Percentiles rank a stretch among this genome's conserved stretches.
Conservation (phyloP, 2,329 filamentous ascomycete genomes). For the Chalara sp. region DNA sequence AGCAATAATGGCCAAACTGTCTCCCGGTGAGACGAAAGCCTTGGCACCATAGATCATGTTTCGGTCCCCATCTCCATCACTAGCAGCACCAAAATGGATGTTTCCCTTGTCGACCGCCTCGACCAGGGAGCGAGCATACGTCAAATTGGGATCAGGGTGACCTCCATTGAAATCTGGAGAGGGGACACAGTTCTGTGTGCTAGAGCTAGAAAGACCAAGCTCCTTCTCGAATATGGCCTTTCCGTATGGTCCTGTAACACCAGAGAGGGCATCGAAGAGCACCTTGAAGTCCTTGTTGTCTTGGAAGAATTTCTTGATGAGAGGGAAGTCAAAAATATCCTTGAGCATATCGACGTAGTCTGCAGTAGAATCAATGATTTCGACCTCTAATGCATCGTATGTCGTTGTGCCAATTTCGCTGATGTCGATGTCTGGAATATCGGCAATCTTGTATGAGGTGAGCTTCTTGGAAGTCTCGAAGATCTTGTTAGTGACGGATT, state of each 20-base stretch:
- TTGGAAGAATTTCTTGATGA: conserved; percentile 91
- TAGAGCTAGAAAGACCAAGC: conserved; percentile 70
- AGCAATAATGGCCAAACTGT: conserved; percentile 95
- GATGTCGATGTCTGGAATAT: conserved; percentile 83
- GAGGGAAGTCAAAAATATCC: conserved; percentile 95
- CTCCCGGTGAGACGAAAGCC: conserved; percentile 91
- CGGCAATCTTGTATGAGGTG: conserved; percentile 84
- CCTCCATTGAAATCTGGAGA: conserved; percentile 94
- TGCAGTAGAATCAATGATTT: conserved; percentile 86
- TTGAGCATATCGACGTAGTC: conserved; percentile 96
- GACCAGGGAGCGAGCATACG: conserved; percentile 91
- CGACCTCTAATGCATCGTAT: conserved; percentile 84
- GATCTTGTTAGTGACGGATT: conserved; percentile 97
- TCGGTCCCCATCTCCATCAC: conserved; percentile 93
- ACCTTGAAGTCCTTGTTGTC: conserved; percentile 90
- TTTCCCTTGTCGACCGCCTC: conserved; percentile 85
- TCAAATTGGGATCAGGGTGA: conserved; percentile 96
- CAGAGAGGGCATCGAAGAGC: conserved; percentile 88
- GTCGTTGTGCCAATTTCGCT: conserved; percentile 73
- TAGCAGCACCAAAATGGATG: conserved; percentile 94
- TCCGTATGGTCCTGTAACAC: conserved; percentile 93
- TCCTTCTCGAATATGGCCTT: conserved; percentile 92
- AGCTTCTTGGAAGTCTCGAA: conserved; percentile 86
- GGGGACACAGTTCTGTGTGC: conserved; percentile 86
- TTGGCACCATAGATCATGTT: conserved; percentile 99